Evolutionary conservation across 352 stramenopile species (phyloP), one percentile per base, ranked within the genome.

Genomic region (Peronospora farinosa): DNA sequence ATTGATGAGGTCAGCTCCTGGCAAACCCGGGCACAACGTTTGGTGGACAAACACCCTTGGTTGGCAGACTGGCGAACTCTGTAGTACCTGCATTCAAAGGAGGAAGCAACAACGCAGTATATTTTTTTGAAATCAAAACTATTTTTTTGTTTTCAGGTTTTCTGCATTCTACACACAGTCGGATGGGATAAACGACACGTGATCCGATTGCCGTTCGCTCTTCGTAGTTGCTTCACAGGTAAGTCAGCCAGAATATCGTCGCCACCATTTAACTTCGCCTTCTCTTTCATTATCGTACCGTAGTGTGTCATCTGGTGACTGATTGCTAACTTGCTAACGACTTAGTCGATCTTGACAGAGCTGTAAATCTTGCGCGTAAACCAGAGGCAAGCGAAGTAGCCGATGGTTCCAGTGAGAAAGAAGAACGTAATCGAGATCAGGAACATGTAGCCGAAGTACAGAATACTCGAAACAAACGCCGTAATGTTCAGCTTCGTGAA

Each of bases 391-490:
- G 93, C 94, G 59, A 98, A 97, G 70, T 98, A 98, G 40, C 97
- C 97, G 41, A 98, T 91, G 33, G 86, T 96, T 44, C 94, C 96
- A 57, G 86, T 98, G 23, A 98, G 80, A 65, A 99, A 95, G 68
- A 98, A 97, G 63, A 99, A 96, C 19, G 81, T 96, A 48, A 98
- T 54, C 51, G 88, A 98, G 45, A 97, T 95, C 71, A 99, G 94
- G 56, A 76, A 82, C 96, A 99, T 99, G 84, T 99, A 99, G 44
- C 96, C 96, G 85, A 99, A 98, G 83, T 99, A 99, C 38, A 99
- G 73, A 51, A 99, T 66, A 21, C 78, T 83, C 39, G 85, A 95
- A 28, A 96, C 87, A 25, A 95, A 86, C 42, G 84, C 80, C 44
- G 95, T 96, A 54, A 99, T 97, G 57, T 98, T 95, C 62, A 99